phyloP scores from a whole-genome alignment of 306 rosid species.

The Glycine latifolia region DNA sequence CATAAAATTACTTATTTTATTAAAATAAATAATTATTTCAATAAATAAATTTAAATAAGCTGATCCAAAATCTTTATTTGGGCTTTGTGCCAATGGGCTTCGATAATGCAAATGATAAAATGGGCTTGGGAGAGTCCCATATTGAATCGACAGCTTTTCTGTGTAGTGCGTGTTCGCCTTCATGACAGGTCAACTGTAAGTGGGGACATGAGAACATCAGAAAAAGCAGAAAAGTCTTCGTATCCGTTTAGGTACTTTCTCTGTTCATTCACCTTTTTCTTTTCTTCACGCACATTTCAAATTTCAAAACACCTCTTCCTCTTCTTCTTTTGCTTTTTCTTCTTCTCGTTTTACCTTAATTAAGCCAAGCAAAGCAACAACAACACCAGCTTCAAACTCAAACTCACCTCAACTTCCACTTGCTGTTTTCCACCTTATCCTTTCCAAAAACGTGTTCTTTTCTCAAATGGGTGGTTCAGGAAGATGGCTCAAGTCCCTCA shows the following conservation, averaged over 20 bases:
- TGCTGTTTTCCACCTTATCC: background rate
- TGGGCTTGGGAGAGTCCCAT: background rate
- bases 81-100: constrained; percentile 19
- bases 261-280: constrained; percentile 31
- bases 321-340: background rate
- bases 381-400: background rate
- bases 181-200: constrained; percentile 34
- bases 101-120: background rate
- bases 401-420: background rate
- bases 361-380: constrained; percentile 28
- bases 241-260: constrained; percentile 52
- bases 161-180: background rate
- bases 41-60: no score
- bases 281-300: constrained; percentile 48
- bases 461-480: constrained; percentile 81
- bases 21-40: no score
- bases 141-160: constrained; percentile 22
- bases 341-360: constrained; percentile 43
- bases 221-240: constrained; percentile 39
- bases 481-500: constrained; percentile 81
- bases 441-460: constrained; percentile 21
- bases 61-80: background rate
- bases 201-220: constrained; percentile 1
- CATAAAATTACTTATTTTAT: no score
- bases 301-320: constrained; percentile 59